Base-by-base conservation (phyloP, 2,329 filamentous ascomycete genomes). In the Paraconiothyrium brasiliense region DNA sequence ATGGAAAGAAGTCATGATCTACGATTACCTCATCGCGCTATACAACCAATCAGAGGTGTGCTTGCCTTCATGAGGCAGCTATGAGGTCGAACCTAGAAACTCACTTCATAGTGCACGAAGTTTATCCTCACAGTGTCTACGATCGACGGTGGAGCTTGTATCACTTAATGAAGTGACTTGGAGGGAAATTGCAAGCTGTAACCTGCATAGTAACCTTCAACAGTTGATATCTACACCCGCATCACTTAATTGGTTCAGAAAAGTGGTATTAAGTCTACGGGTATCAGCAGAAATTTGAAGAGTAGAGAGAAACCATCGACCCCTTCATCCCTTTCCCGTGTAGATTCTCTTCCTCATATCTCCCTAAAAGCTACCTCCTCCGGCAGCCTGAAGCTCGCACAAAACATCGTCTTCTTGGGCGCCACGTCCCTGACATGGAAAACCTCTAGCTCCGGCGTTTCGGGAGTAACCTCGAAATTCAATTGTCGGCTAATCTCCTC, bases 341-440 rank as follows among this genome's bases (percentile, higher is more conserved):
- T 49, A 6, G n/a, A 6, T 9, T n/a, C 13, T 32, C 32, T 30
- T n/a, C 32, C 10, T 61, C 39, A 67, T 4, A 62, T 57, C 56
- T 69, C 39, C 46, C 86, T 84, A 81, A 97, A 97, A 14, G 94
- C 95, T 6, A 97, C 92, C 70, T 92, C 89, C 37, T 83, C 80
- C 2, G 95, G 95, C 62, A 99, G 76, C 64, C 93, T 87, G 80
- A 99, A 98, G 68, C 89, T 96, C 34, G 93, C 94, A 78, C 95
- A 98, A 79, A 94, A 98, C 94, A 97, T 97, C 75, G 91, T 87
- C 84, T 99, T 99, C 73, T 92, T 90, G 5, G 95, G 95, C 61
- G 93, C 92, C 58, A 99, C 95, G 68, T 96, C 89, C 66, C 95
- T 86, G 37, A 98, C 93, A 76, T 89, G 86, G 59, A 81, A 81